phyloP scores from a whole-genome alignment of 164 flowering plant species.

The Pachysandra terminalis region DNA sequence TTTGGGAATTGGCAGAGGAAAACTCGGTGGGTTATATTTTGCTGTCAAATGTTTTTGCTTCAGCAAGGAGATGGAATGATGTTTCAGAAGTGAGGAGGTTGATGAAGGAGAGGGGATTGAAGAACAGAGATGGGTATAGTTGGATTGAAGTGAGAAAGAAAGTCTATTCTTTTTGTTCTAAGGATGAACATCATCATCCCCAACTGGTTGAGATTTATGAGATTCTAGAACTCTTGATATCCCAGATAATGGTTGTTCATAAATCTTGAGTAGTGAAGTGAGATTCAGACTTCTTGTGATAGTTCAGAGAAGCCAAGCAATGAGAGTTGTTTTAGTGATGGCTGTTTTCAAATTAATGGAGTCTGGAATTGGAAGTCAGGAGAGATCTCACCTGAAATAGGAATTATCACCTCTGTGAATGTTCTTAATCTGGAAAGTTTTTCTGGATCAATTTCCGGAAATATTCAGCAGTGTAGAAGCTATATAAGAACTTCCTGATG shows the following conservation, averaged over 20 bases:
- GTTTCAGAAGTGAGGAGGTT: conserved; percentile 38
- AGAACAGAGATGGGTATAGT: conserved; percentile 54
- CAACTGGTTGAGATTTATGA: conserved; percentile 31
- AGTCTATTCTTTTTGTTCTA: conserved; percentile 46
- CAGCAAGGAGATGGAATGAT: conserved; percentile 54
- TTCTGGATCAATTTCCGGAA: conserved; percentile 66
- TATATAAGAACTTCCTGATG: conserved; percentile 56
- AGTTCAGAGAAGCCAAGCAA: background rate
- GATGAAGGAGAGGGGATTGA: conserved; percentile 51
- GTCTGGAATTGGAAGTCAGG: too few relatives aligned
- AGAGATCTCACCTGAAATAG: too few relatives aligned
- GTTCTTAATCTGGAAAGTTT: conserved; percentile 69
- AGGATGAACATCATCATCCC: conserved; percentile 36
- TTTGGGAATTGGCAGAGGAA: conserved; percentile 32
- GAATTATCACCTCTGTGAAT: conserved; percentile 54
- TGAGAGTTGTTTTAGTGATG: too few relatives aligned
- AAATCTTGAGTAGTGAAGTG: background rate
- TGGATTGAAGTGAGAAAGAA: conserved; percentile 52
- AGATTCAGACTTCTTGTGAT: background rate
- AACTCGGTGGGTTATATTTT: conserved; percentile 49
- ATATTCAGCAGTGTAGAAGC: conserved; percentile 70
- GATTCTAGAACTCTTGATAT: conserved; percentile 28
- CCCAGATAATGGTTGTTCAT: conserved; percentile 14
- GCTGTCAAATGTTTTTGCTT: conserved; percentile 64
- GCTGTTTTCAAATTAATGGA: too few relatives aligned